Evolutionary conservation across 441 rosid genomes (phyloP), one percentile per base, ranked within the genome.

Genomic region (Melastoma candidum): DNA sequence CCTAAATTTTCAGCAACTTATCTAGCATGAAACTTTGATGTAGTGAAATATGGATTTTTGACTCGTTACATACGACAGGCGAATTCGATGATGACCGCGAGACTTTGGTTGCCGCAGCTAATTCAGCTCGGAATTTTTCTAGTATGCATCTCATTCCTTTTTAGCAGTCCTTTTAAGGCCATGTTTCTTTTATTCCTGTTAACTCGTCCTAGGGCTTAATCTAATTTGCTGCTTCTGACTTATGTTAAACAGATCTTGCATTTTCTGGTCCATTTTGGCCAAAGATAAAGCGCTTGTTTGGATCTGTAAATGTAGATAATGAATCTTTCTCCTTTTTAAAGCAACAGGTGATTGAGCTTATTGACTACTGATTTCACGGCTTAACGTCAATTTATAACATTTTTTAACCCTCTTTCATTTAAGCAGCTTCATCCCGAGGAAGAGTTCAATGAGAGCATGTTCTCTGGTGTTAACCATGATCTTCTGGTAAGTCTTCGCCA

Each of bases 361-460:
- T 14, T 8, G 46, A 52, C 39, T 12, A 39, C 43, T 17, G 43
- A 26, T 39, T 52, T 52, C 43, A 32, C 3, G 0, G 11, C n/a
- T 11, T 8, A 14, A 17, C 26, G 4, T 36, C 6, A 4, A 4
- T 36, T 36, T 9, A n/a, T 13, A 7, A 52, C 11, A 36, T 7
- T 52, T 36, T 39, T 36, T 36, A 36, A 36, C 41, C 41, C 41
- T 4, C 7, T 36, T 36, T 36, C 6, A 36, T 26, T 3, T 39
- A 45, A 39, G 14, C 56, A 52, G 56, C 56, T 26, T 45, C 14
- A 32, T 52, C 3, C 12, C 27, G 12, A 6, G 39, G 56, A 52
- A 45, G 56, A 52, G 56, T 45, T 52, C 24, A 22, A 39, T 52
- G 56, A 52, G 56, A 52, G 46, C 43, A 13, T 52, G 56, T 52